phyloP scores from a whole-genome alignment of 768 basidiomycete species.

The Tricholoma matsutake region DNA sequence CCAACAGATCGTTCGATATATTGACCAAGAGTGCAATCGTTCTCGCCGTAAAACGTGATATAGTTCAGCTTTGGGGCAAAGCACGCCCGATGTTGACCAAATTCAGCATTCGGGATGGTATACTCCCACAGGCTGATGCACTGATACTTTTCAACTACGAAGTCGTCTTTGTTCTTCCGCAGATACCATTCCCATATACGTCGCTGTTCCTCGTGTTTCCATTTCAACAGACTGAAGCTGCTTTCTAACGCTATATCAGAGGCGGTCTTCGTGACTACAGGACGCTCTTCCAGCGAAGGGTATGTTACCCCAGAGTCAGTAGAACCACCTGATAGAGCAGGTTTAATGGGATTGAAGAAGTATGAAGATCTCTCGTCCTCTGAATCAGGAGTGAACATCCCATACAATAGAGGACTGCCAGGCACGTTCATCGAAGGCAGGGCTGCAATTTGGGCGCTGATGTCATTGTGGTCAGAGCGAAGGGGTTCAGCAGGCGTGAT shows the following conservation, averaged over 20 bases:
- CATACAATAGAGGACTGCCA: slow-evolving; percentile 32
- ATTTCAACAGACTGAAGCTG: slow-evolving; percentile 62
- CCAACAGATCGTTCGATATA: slow-evolving; percentile 81
- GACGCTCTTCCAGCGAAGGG: slow-evolving; percentile 22
- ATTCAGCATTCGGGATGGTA: slow-evolving; percentile 70
- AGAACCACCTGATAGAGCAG: slow-evolving; percentile 21
- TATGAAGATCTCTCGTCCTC: slow-evolving; percentile 34
- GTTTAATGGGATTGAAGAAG: slow-evolving; percentile 22
- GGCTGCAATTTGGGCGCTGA: slow-evolving; percentile 68
- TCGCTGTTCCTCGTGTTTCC: slow-evolving; percentile 82
- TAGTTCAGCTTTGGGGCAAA: slow-evolving; percentile 71
- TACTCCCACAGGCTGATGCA: slow-evolving; percentile 79
- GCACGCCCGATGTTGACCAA: slow-evolving; percentile 68
- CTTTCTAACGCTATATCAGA: slow-evolving; percentile 77
- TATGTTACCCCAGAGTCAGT: slow-evolving; percentile 17
- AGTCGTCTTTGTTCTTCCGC: slow-evolving; percentile 79
- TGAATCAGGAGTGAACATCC: slow-evolving; percentile 20
- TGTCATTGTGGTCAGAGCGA: slow-evolving; percentile 39
- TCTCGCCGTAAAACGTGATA: slow-evolving; percentile 88
- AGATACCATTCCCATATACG: slow-evolving; percentile 96
- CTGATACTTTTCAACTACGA: slow-evolving; percentile 92
- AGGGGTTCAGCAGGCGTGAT: slow-evolving; percentile 21
- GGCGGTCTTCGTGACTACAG: slow-evolving; percentile 52
- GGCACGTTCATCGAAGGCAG: slow-evolving; percentile 35
- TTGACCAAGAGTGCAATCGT: slow-evolving; percentile 89